Percentiles rank a stretch among this genome's conserved stretches.
Evolutionary conservation across 805 yeast genomes (phyloP).

Genomic region (Brettanomyces sp.): DNA sequence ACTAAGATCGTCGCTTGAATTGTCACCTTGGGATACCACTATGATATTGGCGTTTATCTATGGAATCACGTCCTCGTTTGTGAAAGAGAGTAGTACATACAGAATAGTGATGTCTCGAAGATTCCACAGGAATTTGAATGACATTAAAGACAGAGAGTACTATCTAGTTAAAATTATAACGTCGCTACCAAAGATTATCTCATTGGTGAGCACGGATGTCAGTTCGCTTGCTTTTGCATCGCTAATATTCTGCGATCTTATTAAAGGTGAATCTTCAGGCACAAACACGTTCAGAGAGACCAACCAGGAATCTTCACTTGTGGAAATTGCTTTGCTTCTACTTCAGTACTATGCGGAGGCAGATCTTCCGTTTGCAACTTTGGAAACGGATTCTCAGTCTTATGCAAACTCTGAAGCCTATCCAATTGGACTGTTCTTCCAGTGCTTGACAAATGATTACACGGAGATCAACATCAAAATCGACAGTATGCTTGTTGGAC

Average conservation of each 20-base stretch:
- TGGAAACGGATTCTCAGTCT: conserved; percentile 5
- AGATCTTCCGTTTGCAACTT: not conserved
- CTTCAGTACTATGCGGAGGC: not conserved
- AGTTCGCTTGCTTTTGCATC: conserved; percentile 7
- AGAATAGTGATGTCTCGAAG: conserved; percentile 12
- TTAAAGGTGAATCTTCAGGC: conserved; percentile 5
- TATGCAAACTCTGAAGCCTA: conserved; percentile 16
- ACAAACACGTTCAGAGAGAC: conserved; percentile 8
- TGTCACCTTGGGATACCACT: conserved; percentile 18
- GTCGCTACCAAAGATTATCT: conserved; percentile 12
- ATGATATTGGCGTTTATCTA: conserved; percentile 30
- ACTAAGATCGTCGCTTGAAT: conserved; percentile 20
- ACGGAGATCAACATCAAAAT: conserved; percentile 11
- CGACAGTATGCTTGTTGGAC: conserved; percentile 12
- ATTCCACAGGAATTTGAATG: not conserved
- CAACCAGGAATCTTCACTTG: conserved; percentile 6
- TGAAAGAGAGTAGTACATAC: conserved; percentile 15
- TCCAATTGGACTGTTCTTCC: conserved; percentile 12
- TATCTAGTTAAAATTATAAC: conserved; percentile 10
- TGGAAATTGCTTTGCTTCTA: not conserved
- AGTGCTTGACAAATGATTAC: conserved; percentile 7
- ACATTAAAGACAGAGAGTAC: conserved; percentile 4
- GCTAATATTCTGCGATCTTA: conserved; percentile 8
- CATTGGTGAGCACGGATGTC: conserved; percentile 6
- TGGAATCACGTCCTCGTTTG: conserved; percentile 29